Evolutionary conservation across 129 eudicot genomes (phyloP).

Genomic region (Sambucus nigra): DNA sequence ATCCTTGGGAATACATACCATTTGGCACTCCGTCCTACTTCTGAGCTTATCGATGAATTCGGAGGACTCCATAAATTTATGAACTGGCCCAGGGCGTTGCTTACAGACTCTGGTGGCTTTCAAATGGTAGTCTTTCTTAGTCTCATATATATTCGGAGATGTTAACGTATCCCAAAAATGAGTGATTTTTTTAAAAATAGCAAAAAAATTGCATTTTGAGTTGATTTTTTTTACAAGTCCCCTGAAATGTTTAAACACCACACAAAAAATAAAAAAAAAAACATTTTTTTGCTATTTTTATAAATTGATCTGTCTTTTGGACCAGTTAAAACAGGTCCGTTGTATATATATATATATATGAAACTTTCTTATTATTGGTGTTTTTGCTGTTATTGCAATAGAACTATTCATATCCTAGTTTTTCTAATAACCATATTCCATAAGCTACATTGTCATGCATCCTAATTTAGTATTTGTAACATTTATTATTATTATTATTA

Average conservation of each 20-base stretch:
- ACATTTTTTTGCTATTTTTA: too few relatives aligned
- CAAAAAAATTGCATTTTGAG: too few relatives aligned
- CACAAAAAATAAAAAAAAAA: too few relatives aligned
- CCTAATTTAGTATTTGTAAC: not conserved
- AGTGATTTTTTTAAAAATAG: too few relatives aligned
- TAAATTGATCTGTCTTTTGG: too few relatives aligned
- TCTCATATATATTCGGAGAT: too few relatives aligned
- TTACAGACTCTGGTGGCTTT: slow-evolving; percentile 97
- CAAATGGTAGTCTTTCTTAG: slow-evolving; percentile 68
- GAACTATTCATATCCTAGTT: not conserved
- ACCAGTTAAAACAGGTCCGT: too few relatives aligned
- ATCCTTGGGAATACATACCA: slow-evolving; percentile 95
- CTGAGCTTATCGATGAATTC: slow-evolving; percentile 79
- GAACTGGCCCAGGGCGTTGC: slow-evolving; percentile 98
- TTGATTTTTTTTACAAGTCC: too few relatives aligned
- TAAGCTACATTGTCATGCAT: not conserved
- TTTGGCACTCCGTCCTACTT: slow-evolving; percentile 83
- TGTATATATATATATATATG: not conserved
- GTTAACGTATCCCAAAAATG: too few relatives aligned
- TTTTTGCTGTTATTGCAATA: not conserved
- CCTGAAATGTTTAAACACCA: too few relatives aligned
- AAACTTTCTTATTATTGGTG: not conserved
- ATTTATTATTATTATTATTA: too few relatives aligned
- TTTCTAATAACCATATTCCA: not conserved
- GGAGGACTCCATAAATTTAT: slow-evolving; percentile 92